Percentiles rank a stretch among this genome's conserved stretches.
Evolutionary conservation across 306 rosid genomes (phyloP).

Genomic region (Cyamopsis tetragonoloba): DNA sequence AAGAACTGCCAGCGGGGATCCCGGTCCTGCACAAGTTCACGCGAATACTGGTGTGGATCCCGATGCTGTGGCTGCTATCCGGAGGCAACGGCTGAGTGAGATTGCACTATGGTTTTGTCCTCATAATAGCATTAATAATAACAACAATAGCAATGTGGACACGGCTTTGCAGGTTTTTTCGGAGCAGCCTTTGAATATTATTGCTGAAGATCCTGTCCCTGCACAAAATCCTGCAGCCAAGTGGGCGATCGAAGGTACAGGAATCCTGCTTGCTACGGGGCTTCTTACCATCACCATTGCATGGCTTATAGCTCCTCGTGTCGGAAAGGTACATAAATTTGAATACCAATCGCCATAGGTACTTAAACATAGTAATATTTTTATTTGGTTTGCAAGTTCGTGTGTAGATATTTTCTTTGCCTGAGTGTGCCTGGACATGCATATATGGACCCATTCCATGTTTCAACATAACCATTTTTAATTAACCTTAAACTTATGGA

Average conservation of each 20-base stretch:
- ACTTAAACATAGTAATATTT: background rate
- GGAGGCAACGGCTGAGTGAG: slow-evolving; percentile 87
- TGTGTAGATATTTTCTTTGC: slow-evolving; percentile 12
- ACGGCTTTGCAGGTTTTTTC: slow-evolving; percentile 57
- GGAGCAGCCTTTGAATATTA: slow-evolving; percentile 56
- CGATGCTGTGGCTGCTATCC: slow-evolving; percentile 92
- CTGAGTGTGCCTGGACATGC: background rate
- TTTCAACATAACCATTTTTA: background rate
- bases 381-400: background rate
- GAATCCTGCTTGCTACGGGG: slow-evolving; percentile 94
- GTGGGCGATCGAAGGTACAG: slow-evolving; percentile 93
- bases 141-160: slow-evolving; percentile 38
- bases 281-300: slow-evolving; percentile 89
- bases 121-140: slow-evolving; percentile 36
- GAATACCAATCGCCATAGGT: background rate
- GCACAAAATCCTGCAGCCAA: slow-evolving; percentile 69
- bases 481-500: background rate
- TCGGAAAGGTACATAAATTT: slow-evolving; percentile 69
- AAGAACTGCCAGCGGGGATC: slow-evolving; percentile 75
- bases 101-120: slow-evolving; percentile 92
- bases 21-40: slow-evolving; percentile 44
- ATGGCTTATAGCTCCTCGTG: slow-evolving; percentile 95
- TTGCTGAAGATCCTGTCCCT: slow-evolving; percentile 49
- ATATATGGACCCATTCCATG: background rate
- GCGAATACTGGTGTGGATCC: slow-evolving; percentile 66